Evolutionary conservation across 1,284 basidiomycete genomes (phyloP).

Genomic region (Austropuccinia psidii): DNA sequence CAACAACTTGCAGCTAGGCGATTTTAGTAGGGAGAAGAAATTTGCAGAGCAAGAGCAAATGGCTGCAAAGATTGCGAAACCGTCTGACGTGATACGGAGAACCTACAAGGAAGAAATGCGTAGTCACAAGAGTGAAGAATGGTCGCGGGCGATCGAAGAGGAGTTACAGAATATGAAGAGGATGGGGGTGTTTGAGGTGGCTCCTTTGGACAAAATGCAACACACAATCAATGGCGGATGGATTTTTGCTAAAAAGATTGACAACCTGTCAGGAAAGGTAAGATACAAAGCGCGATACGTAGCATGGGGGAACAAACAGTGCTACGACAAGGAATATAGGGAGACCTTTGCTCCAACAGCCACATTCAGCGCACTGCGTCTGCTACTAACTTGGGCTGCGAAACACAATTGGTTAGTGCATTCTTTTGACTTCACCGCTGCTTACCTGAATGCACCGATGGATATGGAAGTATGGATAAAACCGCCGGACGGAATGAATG

Average conservation of each 20-base stretch:
- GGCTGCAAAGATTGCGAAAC: too few relatives aligned
- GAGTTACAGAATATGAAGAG: neutral
- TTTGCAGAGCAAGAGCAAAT: too few relatives aligned
- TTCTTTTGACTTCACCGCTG: constrained; percentile 12
- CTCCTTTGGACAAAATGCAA: too few relatives aligned
- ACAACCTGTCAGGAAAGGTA: too few relatives aligned
- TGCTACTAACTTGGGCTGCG: neutral
- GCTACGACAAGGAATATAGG: constrained; percentile 3
- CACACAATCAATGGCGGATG: too few relatives aligned
- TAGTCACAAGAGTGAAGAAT: neutral
- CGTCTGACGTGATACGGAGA: too few relatives aligned
- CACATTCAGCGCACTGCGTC: neutral
- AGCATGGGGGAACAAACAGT: neutral
- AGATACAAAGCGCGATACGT: constrained; percentile 5
- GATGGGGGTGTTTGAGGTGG: neutral
- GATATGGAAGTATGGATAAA: neutral
- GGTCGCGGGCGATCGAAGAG: neutral
- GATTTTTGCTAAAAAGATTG: too few relatives aligned
- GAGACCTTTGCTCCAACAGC: constrained; percentile 4
- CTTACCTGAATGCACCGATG: constrained; percentile 18
- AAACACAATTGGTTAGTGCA: neutral
- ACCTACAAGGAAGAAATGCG: neutral
- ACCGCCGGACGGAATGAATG: neutral
- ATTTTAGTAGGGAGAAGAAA: too few relatives aligned
- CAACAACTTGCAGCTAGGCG: too few relatives aligned